phyloP scores from a whole-genome alignment of 495 filamentous ascomycete species.

The Margaritispora aquatica region DNA sequence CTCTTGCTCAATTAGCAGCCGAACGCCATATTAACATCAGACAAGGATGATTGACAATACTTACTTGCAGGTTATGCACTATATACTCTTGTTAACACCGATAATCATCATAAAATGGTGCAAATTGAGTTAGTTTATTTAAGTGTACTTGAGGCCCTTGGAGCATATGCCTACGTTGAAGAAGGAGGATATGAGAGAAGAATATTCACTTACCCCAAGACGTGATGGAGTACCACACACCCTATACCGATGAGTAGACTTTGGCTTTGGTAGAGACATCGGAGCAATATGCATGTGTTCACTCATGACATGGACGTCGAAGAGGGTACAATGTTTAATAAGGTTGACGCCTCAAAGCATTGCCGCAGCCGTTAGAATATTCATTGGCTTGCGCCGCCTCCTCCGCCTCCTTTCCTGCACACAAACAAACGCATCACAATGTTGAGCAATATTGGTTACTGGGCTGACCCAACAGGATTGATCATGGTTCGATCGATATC shows the following conservation, averaged over 20 bases:
- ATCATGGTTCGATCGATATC: not conserved
- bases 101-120: not conserved
- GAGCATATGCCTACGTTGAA: not conserved
- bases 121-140: not conserved
- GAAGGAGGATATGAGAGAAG: not conserved
- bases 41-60: not conserved
- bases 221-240: constrained; percentile 1
- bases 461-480: not conserved
- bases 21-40: not conserved
- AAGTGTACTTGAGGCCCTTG: not conserved
- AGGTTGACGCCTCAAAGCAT: not conserved
- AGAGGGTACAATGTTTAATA: not conserved
- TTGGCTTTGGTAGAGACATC: constrained; percentile 3
- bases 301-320: not conserved
- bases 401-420: not conserved
- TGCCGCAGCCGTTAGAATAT: not conserved
- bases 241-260: not conserved
- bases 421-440: not conserved
- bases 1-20: constrained; percentile 17
- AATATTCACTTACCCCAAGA: not conserved
- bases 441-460: not conserved
- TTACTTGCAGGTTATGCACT: constrained; percentile 19
- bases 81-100: not conserved
- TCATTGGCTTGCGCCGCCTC: not conserved
- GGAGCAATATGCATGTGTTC: not conserved